Base-by-base conservation (phyloP, 2,329 filamentous ascomycete species). In the Paecilomyces dactylethromorphus region DNA sequence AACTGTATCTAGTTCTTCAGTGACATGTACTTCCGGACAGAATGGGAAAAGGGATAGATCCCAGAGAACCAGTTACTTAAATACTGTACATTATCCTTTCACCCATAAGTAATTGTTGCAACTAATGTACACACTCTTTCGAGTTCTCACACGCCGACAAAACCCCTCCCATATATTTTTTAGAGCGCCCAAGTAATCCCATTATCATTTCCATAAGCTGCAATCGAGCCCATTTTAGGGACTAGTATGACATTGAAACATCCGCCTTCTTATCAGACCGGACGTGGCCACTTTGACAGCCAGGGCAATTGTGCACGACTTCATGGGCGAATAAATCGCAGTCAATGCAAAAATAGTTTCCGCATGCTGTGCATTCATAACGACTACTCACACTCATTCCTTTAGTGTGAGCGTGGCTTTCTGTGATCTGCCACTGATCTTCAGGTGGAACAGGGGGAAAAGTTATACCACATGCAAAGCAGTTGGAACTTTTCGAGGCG, bases 271-370 rank as follows among this genome's bases (percentile, higher is more conserved):
- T 35, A 13, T 54, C 29, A 11, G 26, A 8, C 22, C 53, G 56
- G 22, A 60, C 53, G 53, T 63, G 67, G 55, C 66, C 71, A 64
- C 79, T 81, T 64, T 87, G 88, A 73, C 94, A 99, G 0, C 93
- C 93, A 0, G 94, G 92, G 69, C 94, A 99, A 74, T 97, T 97
- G 72, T 99, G 93, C 56, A 96, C 84, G 12, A 95, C 86, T 76
- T 97, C 92, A 72, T 99, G 94, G 24, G 91, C 89, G 76, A 94
- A 97, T 24, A 97, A 86, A 73, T 99, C 94, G 73, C 94, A 99
- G 73, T 99, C 94, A 64, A 99, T 95, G 79, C 94, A 99, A 72
- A 97, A 99, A 76, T 97, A 93, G 60, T 90, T 87, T 2, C 83
- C 77, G 74, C 94, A 99, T n/a, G 88, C 87, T 65, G 88, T 84